phyloP scores from a whole-genome alignment of 108 stramenopile species.

The Licmophora abbreviata region DNA sequence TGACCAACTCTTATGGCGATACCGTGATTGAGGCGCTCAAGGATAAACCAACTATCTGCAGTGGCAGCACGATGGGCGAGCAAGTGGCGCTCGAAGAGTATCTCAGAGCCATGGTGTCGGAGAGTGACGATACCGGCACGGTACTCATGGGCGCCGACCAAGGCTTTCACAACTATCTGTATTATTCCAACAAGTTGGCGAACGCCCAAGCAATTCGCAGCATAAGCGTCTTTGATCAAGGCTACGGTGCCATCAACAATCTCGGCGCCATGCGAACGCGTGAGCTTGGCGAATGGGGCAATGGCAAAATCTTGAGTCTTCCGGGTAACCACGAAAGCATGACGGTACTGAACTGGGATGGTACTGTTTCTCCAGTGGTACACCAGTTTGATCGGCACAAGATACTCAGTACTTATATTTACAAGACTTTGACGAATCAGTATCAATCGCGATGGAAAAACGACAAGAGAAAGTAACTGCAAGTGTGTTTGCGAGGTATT shows the following conservation, averaged over 20 bases:
- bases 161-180: constrained; percentile 60
- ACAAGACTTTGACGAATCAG: constrained; percentile 1
- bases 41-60: constrained; percentile 48
- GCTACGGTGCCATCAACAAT: constrained; percentile 49
- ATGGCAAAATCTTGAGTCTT: constrained; percentile 20
- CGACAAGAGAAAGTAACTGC: no score
- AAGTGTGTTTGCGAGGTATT: no score
- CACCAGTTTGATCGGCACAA: constrained; percentile 60
- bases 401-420: constrained; percentile 11
- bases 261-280: constrained; percentile 38
- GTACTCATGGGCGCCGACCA: constrained; percentile 51
- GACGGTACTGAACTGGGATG: constrained; percentile 39
- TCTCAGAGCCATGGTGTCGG: constrained; percentile 38
- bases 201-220: constrained; percentile 23
- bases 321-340: background rate
- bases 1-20: constrained; percentile 39
- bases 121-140: constrained; percentile 40
- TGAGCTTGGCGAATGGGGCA: constrained; percentile 26
- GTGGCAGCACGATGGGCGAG: constrained; percentile 52
- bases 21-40: constrained; percentile 11
- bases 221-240: constrained; percentile 48
- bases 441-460: background rate
- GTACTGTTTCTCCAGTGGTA: constrained; percentile 27
- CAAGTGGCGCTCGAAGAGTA: constrained; percentile 46
- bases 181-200: constrained; percentile 30